Percentiles rank a stretch among this genome's conserved stretches.
Evolutionary conservation across 768 basidiomycete genomes (phyloP).

Genomic region (Exidia glandulosa): DNA sequence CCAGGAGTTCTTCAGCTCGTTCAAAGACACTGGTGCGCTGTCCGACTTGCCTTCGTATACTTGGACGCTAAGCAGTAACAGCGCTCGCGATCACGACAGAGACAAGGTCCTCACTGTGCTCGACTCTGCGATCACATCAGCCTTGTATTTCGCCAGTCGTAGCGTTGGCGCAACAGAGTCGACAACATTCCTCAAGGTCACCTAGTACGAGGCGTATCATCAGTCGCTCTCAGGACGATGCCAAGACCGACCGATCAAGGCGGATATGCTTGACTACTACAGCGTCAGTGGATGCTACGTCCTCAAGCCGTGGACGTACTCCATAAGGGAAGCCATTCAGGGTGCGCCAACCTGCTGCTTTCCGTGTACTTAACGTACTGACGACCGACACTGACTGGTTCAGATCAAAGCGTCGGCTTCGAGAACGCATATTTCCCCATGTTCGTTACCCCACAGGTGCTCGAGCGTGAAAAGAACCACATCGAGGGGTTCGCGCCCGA

Average conservation of each 20-base stretch:
- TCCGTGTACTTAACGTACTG: not conserved
- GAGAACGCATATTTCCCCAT: constrained; percentile 99
- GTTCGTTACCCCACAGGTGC: constrained; percentile 86
- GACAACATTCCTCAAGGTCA: constrained; percentile 71
- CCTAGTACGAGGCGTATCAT: constrained; percentile 64
- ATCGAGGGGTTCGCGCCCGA: constrained; percentile 99
- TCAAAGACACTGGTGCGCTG: constrained; percentile 76
- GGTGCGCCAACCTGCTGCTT: constrained; percentile 30
- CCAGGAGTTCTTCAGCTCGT: constrained; percentile 69
- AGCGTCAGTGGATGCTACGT: constrained; percentile 98
- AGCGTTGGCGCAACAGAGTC: constrained; percentile 49
- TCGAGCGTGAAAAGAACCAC: constrained; percentile 96
- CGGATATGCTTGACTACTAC: constrained; percentile 99
- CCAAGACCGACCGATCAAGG: constrained; percentile 84
- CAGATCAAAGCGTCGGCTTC: constrained; percentile 89
- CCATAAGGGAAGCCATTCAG: constrained; percentile 95
- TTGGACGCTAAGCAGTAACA: constrained; percentile 45
- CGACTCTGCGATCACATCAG: constrained; percentile 63
- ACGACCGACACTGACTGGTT: constrained; percentile 65
- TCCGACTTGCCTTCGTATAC: not conserved
- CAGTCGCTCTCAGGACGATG: constrained; percentile 63
- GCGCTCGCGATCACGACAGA: constrained; percentile 57
- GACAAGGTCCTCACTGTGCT: constrained; percentile 63
- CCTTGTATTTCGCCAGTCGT: constrained; percentile 63
- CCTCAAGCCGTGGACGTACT: constrained; percentile 93